A percentile compares a stretch with the other conserved stretches of the same genome.
Conservation (phyloP, 2,329 filamentous ascomycete genomes). For the Amauroascus niger region DNA sequence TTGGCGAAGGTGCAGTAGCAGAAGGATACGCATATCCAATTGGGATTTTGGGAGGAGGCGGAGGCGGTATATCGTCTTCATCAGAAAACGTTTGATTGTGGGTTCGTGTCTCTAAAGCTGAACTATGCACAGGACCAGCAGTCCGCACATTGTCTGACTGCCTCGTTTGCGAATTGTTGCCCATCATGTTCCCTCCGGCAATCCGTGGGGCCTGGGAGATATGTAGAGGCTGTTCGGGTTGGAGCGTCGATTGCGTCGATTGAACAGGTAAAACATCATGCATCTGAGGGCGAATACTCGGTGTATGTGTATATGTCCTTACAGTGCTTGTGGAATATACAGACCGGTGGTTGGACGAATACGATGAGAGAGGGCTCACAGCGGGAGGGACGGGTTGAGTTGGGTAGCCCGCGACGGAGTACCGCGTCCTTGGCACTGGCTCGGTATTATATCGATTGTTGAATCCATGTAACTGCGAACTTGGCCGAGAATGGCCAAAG, state of each 20-base stretch:
- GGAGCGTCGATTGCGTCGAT: background rate
- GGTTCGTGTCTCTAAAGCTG: conserved; percentile 1
- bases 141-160: background rate
- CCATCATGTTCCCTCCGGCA: background rate
- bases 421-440: background rate
- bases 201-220: background rate
- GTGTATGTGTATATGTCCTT: background rate
- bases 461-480: background rate
- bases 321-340: background rate
- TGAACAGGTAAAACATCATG: background rate
- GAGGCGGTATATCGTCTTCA: conserved; percentile 4
- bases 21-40: background rate
- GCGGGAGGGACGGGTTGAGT: background rate
- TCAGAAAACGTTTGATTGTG: background rate
- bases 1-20: background rate
- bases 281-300: background rate
- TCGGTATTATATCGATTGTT: background rate
- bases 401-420: background rate
- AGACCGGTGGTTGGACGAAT: background rate
- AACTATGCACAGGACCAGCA: background rate
- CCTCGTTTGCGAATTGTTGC: background rate
- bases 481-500: background rate
- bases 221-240: background rate
- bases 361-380: background rate
- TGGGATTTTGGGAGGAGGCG: conserved; percentile 10